Base-by-base conservation (phyloP, 83 land plant genomes). In the Isoetes engelmannii region DNA sequence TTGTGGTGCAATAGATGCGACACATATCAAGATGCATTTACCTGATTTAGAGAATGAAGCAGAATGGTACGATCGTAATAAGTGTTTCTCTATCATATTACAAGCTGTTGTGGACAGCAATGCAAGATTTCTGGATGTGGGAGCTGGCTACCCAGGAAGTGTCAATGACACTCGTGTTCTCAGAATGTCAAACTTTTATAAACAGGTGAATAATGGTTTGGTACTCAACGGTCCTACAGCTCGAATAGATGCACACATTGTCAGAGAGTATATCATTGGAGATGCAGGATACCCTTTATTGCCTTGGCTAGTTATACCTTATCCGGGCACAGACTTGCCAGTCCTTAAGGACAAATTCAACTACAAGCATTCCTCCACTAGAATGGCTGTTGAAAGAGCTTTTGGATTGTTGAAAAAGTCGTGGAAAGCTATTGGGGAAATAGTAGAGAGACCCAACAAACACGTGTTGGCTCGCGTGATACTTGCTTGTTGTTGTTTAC, bases 1-100 rank as follows among this genome's bases (percentile, higher is more conserved):
- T 46, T 79, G 81, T 53, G 81, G 81, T 19, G 81, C 70, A 13
- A 56, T 79, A 8, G 81, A 75, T 75, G 79, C 70, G 9, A 70
- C 80, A 8, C 81, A 75, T 58, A 70, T 79, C 15, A 54, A 48
- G 44, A 70, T 79, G 68, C 79, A 79, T 48, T 62, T 79, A 5
- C 81, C 75, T 13, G 48, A 41, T 18, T 56, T 56, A 12, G 75
- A 72, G 69, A 56, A 68, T 41, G 49, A 68, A 18, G 68, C 44
- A 53, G 59, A 61, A 20, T 72, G 75, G 75, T 42, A 47, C 45
- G 50, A 72, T 45, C 72, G 59, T 8, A 50, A 49, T 10, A 44
- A 64, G 57, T 49, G 45, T 43, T 65, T 64, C 43, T 64, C 61
- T 65, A 72, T 72, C 69, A 47, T 66, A 12, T 54, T 72, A 20